Evolutionary conservation across 2,329 filamentous ascomycete genomes (phyloP).

Genomic region (Xylaria sp.): DNA sequence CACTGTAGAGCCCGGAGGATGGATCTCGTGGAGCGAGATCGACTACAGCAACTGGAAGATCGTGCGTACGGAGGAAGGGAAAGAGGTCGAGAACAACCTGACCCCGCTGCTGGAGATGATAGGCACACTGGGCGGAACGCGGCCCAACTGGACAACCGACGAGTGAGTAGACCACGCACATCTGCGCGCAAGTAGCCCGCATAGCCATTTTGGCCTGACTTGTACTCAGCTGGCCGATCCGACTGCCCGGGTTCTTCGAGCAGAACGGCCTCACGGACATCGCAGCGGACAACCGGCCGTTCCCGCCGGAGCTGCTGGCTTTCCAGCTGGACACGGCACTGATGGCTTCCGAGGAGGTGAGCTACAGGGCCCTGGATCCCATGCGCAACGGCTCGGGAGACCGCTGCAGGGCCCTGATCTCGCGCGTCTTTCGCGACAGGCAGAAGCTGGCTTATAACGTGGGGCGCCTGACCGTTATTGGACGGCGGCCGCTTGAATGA

Average conservation of each 20-base stretch:
- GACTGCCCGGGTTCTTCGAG: constrained; percentile 7
- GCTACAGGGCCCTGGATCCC: constrained; percentile 8
- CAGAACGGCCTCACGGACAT: constrained; percentile 3
- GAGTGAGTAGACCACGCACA: constrained; percentile 7
- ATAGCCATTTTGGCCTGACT: neutral
- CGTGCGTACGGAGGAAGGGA: constrained; percentile 11
- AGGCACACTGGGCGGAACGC: constrained; percentile 7
- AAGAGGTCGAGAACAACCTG: constrained; percentile 8
- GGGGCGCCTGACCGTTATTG: constrained; percentile 11
- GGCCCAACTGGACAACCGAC: constrained; percentile 10
- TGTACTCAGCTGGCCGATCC: constrained; percentile 3
- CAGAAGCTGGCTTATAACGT: constrained; percentile 15
- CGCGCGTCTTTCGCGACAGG: constrained; percentile 5
- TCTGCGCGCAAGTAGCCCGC: neutral
- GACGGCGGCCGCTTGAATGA: constrained; percentile 11
- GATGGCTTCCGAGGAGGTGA: constrained; percentile 10
- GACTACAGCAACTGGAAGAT: constrained; percentile 13
- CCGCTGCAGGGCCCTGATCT: constrained; percentile 8
- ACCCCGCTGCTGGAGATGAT: constrained; percentile 9
- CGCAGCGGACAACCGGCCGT: constrained; percentile 2
- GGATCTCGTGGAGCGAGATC: constrained; percentile 12
- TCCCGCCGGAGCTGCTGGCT: constrained; percentile 4
- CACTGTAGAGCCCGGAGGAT: constrained; percentile 7
- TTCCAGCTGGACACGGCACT: constrained; percentile 10
- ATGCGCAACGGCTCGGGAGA: constrained; percentile 10